Conservation (phyloP, 495 filamentous ascomycete species). For the Talaromyces wortmannii region DNA sequence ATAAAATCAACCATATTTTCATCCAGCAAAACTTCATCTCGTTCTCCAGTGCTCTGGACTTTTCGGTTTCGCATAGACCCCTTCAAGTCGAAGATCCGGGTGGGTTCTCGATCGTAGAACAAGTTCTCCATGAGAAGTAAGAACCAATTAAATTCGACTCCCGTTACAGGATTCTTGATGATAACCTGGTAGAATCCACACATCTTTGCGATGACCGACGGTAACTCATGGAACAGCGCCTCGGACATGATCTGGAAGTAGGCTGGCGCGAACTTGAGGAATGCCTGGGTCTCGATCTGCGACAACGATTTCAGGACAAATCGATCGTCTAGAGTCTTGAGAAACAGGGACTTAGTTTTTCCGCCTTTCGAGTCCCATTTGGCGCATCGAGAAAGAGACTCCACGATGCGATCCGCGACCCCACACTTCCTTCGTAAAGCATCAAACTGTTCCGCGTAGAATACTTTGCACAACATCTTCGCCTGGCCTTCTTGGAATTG, state of each 20-base stretch:
- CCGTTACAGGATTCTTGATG: conserved; percentile 90
- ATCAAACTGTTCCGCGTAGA: conserved; percentile 97
- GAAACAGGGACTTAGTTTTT: conserved; percentile 96
- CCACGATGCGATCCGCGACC: conserved; percentile 86
- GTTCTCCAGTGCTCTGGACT: conserved; percentile 88
- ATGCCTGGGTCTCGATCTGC: conserved; percentile 84
- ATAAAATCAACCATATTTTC: conserved; percentile 99
- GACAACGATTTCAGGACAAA: conserved; percentile 88
- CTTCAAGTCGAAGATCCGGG: conserved; percentile 95
- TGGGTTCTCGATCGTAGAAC: conserved; percentile 91
- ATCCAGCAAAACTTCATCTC: conserved; percentile 92
- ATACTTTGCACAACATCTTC: conserved; percentile 95
- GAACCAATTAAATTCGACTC: conserved; percentile 90
- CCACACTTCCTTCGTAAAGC: conserved; percentile 89
- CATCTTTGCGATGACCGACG: conserved; percentile 98
- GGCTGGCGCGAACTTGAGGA: conserved; percentile 87
- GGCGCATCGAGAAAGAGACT: conserved; percentile 87
- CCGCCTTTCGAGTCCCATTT: conserved; percentile 99
- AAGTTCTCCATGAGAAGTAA: conserved; percentile 97
- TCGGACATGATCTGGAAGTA: conserved; percentile 98
- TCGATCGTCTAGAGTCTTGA: conserved; percentile 93
- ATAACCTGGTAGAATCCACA: conserved; percentile 95
- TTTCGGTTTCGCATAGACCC: conserved; percentile 97
- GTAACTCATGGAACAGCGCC: conserved; percentile 91
- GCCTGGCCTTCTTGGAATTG: conserved; percentile 87